phyloP scores from a whole-genome alignment of 805 yeast genomes.

The Tetrapisispora namnaoensis region DNA sequence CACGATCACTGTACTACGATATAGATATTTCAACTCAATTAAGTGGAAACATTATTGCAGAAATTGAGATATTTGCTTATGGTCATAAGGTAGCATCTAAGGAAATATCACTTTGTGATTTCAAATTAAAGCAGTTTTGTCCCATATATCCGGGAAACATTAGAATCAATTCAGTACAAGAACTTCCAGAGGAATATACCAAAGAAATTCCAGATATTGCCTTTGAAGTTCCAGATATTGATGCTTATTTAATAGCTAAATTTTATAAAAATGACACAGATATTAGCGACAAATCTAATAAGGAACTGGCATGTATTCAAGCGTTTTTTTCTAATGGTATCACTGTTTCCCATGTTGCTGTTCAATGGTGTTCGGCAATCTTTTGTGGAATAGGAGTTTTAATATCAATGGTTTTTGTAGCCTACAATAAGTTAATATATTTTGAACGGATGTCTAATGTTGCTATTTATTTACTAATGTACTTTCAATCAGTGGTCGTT shows the following conservation, averaged over 20 bases:
- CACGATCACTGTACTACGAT: constrained; percentile 55
- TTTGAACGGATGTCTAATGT: constrained; percentile 86
- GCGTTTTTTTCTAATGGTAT: constrained; percentile 67
- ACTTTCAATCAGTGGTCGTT: constrained; percentile 82
- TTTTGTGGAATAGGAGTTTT: constrained; percentile 82
- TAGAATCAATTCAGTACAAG: constrained; percentile 62
- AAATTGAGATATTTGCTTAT: constrained; percentile 70
- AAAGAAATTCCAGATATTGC: constrained; percentile 73
- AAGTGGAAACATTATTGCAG: constrained; percentile 56
- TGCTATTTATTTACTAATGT: constrained; percentile 70
- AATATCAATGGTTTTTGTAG: constrained; percentile 69
- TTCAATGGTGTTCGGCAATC: constrained; percentile 90
- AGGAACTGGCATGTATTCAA: constrained; percentile 61
- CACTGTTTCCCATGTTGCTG: constrained; percentile 70
- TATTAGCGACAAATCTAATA: background rate
- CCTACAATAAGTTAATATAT: constrained; percentile 80
- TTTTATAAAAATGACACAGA: constrained; percentile 35
- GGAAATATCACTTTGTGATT: constrained; percentile 50
- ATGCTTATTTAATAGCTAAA: constrained; percentile 58
- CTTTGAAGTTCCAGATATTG: constrained; percentile 76
- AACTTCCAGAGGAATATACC: constrained; percentile 42
- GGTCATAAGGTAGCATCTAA: constrained; percentile 63
- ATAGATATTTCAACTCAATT: constrained; percentile 63
- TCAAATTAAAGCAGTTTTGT: constrained; percentile 78
- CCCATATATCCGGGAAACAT: constrained; percentile 77